Evolutionary conservation across 495 filamentous ascomycete genomes (phyloP), one percentile per base, ranked within the genome.

Genomic region (Neurospora sp.): DNA sequence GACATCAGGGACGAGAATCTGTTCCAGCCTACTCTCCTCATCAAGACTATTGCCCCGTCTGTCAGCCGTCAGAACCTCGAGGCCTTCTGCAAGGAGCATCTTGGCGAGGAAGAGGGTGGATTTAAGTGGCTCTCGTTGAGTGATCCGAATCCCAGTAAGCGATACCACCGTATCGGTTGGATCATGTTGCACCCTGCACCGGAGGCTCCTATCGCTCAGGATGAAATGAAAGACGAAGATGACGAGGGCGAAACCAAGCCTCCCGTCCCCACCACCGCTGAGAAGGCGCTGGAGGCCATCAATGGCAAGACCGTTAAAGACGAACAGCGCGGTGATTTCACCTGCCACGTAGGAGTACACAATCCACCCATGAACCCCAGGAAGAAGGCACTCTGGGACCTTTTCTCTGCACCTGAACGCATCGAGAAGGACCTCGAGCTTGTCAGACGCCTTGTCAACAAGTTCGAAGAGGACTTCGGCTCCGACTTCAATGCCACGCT

Each of bases 111-210:
- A 31, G 90, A 94, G 74, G 93, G 94, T 72, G 94, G 94, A 0
- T 94, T 92, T 84, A 95, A 93, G 78, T 96, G 92, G 90, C 85
- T 97, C 10, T 97, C 94, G 72, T 86, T 98, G 54, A 97, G 94
- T 79, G 96, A 99, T 79, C 96, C 96, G 0, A 99, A 98, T 78
- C 95, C 96, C 0, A 90, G 92, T 73, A 99, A 99, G 83, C 92
- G 96, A 75, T 99, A 92, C 77, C 96, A 99, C 79, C 91, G 96
- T 2, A 99, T 99, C 85, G 96, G 96, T 27, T 99, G 94, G 94
- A 94, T 99, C 72, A 97, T 98, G 87, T 85, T 99, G 9, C 84
- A 98, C 79, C 92, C 94, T 48, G 89, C 90, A 14, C 84, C 90
- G 3, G 93, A 96, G 46, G 84, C 85, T 27, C 80, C 84, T 14